phyloP scores from a whole-genome alignment of 2,329 filamentous ascomycete species.

The Fusarium piperis region DNA sequence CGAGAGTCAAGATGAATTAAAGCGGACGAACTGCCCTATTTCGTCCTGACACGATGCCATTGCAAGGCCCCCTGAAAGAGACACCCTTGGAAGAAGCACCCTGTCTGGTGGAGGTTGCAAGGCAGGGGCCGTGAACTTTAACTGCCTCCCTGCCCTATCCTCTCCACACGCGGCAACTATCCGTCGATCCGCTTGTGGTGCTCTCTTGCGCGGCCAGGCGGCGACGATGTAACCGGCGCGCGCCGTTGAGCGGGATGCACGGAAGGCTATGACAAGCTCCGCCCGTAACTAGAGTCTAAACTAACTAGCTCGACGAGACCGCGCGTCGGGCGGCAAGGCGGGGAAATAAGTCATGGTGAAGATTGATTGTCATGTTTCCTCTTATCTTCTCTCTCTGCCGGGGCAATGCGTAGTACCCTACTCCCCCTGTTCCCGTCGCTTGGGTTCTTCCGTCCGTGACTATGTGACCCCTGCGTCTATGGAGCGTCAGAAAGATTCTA shows the following conservation, averaged over 20 bases:
- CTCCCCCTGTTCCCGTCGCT: not conserved
- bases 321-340: not conserved
- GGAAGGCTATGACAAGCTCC: not conserved
- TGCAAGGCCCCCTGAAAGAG: not conserved
- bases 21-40: not conserved
- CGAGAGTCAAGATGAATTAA: not conserved
- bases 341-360: not conserved
- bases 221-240: not conserved
- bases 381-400: not conserved
- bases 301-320: not conserved
- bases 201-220: not conserved
- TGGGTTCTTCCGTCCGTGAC: not conserved
- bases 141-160: not conserved
- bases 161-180: not conserved
- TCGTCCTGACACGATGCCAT: not conserved
- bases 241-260: not conserved
- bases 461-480: not conserved
- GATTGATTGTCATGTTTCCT: not conserved
- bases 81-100: not conserved
- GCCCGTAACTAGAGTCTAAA: not conserved
- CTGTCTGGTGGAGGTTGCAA: not conserved
- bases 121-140: not conserved
- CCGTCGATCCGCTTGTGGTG: not conserved
- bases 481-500: not conserved
- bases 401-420: not conserved